phyloP scores from a whole-genome alignment of 441 rosid species.

The Kokia cookei region DNA sequence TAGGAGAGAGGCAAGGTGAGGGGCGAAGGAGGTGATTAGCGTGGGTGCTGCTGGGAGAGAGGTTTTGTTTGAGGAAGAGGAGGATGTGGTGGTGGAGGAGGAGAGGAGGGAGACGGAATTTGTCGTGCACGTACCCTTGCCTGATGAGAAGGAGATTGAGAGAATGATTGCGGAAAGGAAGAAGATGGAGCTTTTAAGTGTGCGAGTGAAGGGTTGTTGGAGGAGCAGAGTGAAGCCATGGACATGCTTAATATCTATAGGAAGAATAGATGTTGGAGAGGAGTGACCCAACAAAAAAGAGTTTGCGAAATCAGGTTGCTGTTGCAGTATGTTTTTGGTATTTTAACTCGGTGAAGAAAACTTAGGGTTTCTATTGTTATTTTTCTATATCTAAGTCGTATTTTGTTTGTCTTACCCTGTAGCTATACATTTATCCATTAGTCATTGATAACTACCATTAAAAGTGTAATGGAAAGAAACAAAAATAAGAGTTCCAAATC shows the following conservation, averaged over 20 bases:
- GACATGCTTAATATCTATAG: constrained; percentile 78
- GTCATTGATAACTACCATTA: no score
- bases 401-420: no score
- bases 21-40: constrained; percentile 61
- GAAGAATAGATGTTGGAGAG: constrained; percentile 15
- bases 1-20: constrained; percentile 65
- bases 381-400: no score
- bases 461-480: no score
- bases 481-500: no score
- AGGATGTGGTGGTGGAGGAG: constrained; percentile 13
- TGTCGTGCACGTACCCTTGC: constrained; percentile 81
- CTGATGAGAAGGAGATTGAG: constrained; percentile 87
- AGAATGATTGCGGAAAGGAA: constrained; percentile 84
- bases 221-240: constrained; percentile 78
- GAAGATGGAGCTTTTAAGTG: constrained; percentile 75
- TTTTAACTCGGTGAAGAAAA: no score
- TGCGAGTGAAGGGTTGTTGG: constrained; percentile 56
- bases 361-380: no score
- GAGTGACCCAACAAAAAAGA: no score
- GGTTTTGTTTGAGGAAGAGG: constrained; percentile 52
- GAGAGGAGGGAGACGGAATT: constrained; percentile 62
- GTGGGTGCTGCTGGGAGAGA: constrained; percentile 40
- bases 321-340: no score
- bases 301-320: no score
- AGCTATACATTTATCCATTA: no score